These are phyloP conservation scores for Caulochytrium protostelioides DNA, from an alignment of 371 early-diverging fungal genomes.

Conservation along the genomic window DNA sequence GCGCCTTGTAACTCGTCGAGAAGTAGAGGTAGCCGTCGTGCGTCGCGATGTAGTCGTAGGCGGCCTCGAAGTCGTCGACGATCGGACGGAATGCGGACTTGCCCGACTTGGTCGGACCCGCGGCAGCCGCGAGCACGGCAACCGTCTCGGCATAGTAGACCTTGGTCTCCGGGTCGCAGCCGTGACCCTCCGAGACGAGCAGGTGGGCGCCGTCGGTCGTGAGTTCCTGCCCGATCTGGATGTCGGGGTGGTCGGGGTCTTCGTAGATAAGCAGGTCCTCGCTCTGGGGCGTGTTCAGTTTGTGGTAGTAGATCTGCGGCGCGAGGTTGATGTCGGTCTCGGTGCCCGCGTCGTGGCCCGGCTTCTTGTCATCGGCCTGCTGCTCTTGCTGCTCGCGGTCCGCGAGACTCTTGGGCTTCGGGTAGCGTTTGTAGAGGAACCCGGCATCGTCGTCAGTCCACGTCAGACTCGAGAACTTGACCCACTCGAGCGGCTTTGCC, in stretches of 20 bases:
- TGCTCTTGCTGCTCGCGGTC: neutral
- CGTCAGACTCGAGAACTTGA: slow-evolving; percentile 28
- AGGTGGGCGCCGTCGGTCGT: slow-evolving; percentile 35
- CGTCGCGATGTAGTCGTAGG: slow-evolving; percentile 24
- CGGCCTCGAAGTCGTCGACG: slow-evolving; percentile 26
- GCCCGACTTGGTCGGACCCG: neutral
- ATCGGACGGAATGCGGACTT: slow-evolving; percentile 2
- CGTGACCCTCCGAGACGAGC: slow-evolving; percentile 14
- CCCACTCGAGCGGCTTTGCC: slow-evolving; percentile 12
- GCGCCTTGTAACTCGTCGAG: slow-evolving; percentile 33
- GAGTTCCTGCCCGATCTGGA: slow-evolving; percentile 9
- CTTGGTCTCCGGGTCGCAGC: slow-evolving; percentile 27
- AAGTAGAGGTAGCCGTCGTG: slow-evolving; percentile 40
- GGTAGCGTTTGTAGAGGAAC: slow-evolving; percentile 30
- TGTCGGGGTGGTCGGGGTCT: slow-evolving; percentile 24
- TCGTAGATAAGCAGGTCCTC: slow-evolving; percentile 19
- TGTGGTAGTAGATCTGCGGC: slow-evolving; percentile 20
- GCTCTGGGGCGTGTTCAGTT: slow-evolving; percentile 27
- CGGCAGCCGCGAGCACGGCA: neutral
- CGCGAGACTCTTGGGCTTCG: neutral
- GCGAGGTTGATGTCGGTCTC: slow-evolving; percentile 28
- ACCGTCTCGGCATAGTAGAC: slow-evolving; percentile 19
- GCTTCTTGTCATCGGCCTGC: slow-evolving; percentile 16
- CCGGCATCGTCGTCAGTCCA: slow-evolving; percentile 42
- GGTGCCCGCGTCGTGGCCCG: slow-evolving; percentile 29